Conservation (phyloP, 2,329 filamentous ascomycete species). For the Bertia moriformis region DNA sequence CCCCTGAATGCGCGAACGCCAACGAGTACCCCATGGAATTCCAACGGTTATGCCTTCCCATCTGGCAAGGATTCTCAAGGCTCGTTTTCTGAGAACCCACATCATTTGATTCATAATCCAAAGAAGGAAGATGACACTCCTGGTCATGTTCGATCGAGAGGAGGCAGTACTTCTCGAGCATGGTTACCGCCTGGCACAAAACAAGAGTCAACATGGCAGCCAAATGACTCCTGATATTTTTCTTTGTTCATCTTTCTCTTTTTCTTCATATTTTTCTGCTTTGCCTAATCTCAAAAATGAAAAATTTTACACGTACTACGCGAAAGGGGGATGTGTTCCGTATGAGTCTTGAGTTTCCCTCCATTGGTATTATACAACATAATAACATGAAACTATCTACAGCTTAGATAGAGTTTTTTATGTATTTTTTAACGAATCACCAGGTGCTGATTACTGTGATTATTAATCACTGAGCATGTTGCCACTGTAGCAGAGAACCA, state of each 20-base stretch:
- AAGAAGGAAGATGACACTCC: not conserved
- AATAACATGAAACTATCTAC: too few relatives aligned
- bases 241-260: too few relatives aligned
- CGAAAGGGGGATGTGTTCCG: too few relatives aligned
- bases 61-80: not conserved
- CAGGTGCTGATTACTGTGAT: too few relatives aligned
- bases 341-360: too few relatives aligned
- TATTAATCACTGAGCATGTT: too few relatives aligned
- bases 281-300: too few relatives aligned
- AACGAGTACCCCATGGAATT: not conserved
- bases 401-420: too few relatives aligned
- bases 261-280: too few relatives aligned
- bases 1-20: not conserved
- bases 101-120: not conserved
- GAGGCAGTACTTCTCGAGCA: not conserved
- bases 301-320: too few relatives aligned
- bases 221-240: not conserved
- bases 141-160: not conserved
- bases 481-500: not conserved
- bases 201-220: conserved; percentile 1
- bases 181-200: conserved; percentile 1
- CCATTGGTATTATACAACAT: too few relatives aligned
- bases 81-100: not conserved
- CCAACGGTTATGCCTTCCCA: not conserved
- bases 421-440: too few relatives aligned